phyloP scores from a whole-genome alignment of 345 rosid genomes.

The Cardamine occulta region DNA sequence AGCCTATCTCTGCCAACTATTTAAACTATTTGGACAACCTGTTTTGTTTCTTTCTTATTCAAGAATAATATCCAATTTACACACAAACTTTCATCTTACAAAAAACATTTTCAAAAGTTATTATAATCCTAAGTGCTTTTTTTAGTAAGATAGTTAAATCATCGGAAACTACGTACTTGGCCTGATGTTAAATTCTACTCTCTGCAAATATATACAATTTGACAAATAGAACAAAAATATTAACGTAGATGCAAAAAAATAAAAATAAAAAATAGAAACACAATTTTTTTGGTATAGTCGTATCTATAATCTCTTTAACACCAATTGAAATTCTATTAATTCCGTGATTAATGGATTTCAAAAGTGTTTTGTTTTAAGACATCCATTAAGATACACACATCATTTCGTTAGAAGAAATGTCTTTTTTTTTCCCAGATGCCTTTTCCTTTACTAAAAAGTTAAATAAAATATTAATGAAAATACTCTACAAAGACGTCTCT shows the following conservation, averaged over 20 bases:
- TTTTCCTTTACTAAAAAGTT: constrained; percentile 40
- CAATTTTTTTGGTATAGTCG: not conserved
- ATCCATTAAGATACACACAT: not conserved
- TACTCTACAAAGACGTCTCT: constrained; percentile 23
- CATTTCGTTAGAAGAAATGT: not conserved
- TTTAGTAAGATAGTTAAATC: not conserved
- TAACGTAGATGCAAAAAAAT: not conserved
- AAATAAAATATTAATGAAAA: constrained; percentile 4
- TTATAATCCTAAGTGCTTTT: not conserved
- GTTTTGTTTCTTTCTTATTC: constrained; percentile 38
- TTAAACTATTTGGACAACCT: constrained; percentile 39
- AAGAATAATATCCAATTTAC: not conserved
- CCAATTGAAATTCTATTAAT: not conserved
- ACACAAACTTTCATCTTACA: constrained; percentile 8
- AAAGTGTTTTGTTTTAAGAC: not conserved
- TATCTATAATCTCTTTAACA: not conserved
- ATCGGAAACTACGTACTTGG: not conserved
- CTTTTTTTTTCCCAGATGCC: constrained; percentile 8
- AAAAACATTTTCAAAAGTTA: not conserved
- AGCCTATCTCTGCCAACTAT: constrained; percentile 40
- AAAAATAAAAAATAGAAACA: not conserved
- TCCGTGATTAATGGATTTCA: not conserved
- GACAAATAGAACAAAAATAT: not conserved
- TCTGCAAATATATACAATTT: not conserved
- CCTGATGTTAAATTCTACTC: not conserved